Base-by-base conservation (phyloP, 352 stramenopile species). In the Pythium myriotylum region DNA sequence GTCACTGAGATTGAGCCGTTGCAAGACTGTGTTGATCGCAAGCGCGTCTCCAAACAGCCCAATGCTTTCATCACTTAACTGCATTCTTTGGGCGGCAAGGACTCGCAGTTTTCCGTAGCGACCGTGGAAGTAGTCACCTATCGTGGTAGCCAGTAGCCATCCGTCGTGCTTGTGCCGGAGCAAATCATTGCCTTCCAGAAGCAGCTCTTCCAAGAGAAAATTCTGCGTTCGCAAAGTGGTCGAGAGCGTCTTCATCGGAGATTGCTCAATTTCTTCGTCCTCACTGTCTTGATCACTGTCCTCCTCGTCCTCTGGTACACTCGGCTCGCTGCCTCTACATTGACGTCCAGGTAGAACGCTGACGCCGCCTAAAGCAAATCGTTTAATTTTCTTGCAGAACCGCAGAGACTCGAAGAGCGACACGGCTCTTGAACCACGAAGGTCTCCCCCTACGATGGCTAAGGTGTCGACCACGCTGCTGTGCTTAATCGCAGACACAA, bases 121-220 rank as follows among this genome's bases (percentile, higher is more conserved):
- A n/a, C 76, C 82, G 55, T 88, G 88, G 65, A 92, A 92, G 57
- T 81, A 92, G 57, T 92, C 82, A 17, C 80, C 77, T 0, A 92
- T 39, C n/a, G 81, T 72, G 0, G 23, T 53, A 8, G 78, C 80
- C 3, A 92, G 26, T 10, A 66, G 54, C 0, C 55, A 24, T 0
- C 73, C 78, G 29, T 88, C 74, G 23, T 52, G 49, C 8, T 62
- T 48, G 8, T 43, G 23, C 52, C 7, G 29, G 1, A 84, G 45
- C 29, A 88, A 48, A 12, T 70, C 42, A 42, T 88, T 90, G 9
- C 69, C 66, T 32, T 90, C 78, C 9, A 92, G 51, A n/a, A 79
- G 73, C 22, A 92, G 60, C 53, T 89, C 70, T 35, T 88, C 76
- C 1, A 92, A 68, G 12, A 86, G 49, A 56, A 90, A 90, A 27